These are phyloP conservation scores for Cystobasidiaceae sp. DNA, from an alignment of 1,284 basidiomycete genomes.

Conservation along the genomic window DNA sequence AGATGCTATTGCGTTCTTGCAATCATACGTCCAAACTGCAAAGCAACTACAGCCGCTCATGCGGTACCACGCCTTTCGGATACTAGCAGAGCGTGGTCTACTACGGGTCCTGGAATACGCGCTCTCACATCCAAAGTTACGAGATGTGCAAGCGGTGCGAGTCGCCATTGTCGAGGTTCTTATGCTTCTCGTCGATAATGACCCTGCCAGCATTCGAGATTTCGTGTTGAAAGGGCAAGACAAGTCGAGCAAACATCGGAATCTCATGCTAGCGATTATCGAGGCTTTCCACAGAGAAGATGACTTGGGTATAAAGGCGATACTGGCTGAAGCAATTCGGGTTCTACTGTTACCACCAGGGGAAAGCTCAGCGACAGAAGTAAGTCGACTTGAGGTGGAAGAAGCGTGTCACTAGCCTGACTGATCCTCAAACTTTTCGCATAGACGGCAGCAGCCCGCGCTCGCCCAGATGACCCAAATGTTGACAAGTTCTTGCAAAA, in stretches of 20 bases:
- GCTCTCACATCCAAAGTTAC: constrained; percentile 44
- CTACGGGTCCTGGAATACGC: constrained; percentile 80
- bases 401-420: not conserved
- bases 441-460: constrained; percentile 34
- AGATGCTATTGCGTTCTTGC: constrained; percentile 78
- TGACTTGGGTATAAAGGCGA: constrained; percentile 83
- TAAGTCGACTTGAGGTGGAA: constrained; percentile 38
- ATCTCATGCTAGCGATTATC: constrained; percentile 70
- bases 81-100: constrained; percentile 80
- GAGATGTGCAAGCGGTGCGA: constrained; percentile 56
- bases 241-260: constrained; percentile 45
- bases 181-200: constrained; percentile 82
- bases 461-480: constrained; percentile 63
- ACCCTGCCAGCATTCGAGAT: constrained; percentile 74
- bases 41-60: constrained; percentile 90
- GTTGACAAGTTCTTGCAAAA: constrained; percentile 83
- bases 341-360: constrained; percentile 65
- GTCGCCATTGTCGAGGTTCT: constrained; percentile 83
- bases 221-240: constrained; percentile 64
- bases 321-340: constrained; percentile 83
- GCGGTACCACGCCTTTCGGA: constrained; percentile 80
- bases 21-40: constrained; percentile 90
- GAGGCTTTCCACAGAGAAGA: constrained; percentile 67
- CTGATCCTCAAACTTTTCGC: not conserved
- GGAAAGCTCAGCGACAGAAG: constrained; percentile 44